Percentiles rank a stretch among this genome's conserved stretches.
These are phyloP conservation scores for Salix udensis DNA, from an alignment of 345 rosid genomes.

Conservation along the genomic window DNA sequence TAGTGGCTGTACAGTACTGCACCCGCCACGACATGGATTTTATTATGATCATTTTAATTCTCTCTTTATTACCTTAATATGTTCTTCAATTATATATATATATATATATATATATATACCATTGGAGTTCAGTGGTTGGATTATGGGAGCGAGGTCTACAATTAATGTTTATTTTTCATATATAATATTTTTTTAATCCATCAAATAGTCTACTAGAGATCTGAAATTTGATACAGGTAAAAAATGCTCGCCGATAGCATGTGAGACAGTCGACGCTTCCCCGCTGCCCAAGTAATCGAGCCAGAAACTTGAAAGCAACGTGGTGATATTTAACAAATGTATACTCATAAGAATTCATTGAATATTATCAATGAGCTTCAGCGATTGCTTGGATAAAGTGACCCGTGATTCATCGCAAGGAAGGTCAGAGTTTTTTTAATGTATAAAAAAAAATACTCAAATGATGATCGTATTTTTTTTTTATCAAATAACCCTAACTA, in stretches of 20 bases:
- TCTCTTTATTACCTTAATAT: not conserved
- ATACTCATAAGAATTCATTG: no score
- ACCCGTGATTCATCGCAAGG: no score
- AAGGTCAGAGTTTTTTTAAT: no score
- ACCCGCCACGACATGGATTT: not conserved
- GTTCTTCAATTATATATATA: not conserved
- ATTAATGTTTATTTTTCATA: not conserved
- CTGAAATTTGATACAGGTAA: not conserved
- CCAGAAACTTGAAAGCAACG: not conserved
- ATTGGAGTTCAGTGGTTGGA: not conserved
- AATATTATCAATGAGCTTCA: not conserved
- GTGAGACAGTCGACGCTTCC: not conserved
- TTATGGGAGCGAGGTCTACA: not conserved
- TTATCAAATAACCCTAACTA: no score
- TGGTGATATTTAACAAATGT: not conserved
- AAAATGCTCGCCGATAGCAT: not conserved
- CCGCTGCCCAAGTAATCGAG: not conserved
- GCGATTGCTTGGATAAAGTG: no score
- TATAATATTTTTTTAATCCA: not conserved
- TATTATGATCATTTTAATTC: not conserved
- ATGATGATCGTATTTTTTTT: no score
- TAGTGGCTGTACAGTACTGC: not conserved
- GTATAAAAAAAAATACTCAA: no score
- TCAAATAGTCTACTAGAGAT: not conserved
- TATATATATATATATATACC: no score